Evolutionary conservation across 164 flowering plant genomes (phyloP), one percentile per base, ranked within the genome.

Genomic region (Vitis cinerea): DNA sequence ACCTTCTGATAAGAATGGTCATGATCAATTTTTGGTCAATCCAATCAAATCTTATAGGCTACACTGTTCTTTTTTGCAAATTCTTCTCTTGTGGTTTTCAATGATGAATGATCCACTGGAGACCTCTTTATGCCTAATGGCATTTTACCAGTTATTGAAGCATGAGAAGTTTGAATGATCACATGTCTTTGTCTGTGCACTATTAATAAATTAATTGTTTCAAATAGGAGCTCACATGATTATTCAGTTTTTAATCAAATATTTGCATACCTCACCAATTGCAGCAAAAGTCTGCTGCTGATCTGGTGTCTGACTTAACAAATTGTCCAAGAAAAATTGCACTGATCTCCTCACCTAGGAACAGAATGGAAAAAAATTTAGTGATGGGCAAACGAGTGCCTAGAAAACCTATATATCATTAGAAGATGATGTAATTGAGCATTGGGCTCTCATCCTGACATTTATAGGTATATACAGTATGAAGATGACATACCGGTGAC

Each of bases 341-440:
- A 94, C 87, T 8, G 99, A 87, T 82, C 99, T 89, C 78, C 90
- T 88, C 67, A 94, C 99, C 99, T 92, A 66, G 55, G 51, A 37
- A 62, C 63, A 65, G 3, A 23, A 57, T 19, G 44, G 61, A 14
- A 73, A 47, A 7, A 72, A 23, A 1, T 23, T 23, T 23, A 23
- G 27, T 1, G 10, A 67, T 23, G 44, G n/a, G 57, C 49, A 0
- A 48, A 14, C 14, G n/a, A 63, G 16, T 62, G 12, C 17, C 13
- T 10, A 29, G 53, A 70, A 70, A 53, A 61, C 8, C 17, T 54
- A 55, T 19, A 31, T 27, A 53, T 13, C 16, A 37, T 4, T 37
- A 37, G n/a, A 44, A 57, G 64, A 53, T 29, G 19, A 29, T 56
- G 51, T 11, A 59, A 63, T 7, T 17, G 11, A 49, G 8, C 10